Evolutionary conservation across 208 protist species (phyloP).

Genomic region (Leishmania martiniquensis): DNA sequence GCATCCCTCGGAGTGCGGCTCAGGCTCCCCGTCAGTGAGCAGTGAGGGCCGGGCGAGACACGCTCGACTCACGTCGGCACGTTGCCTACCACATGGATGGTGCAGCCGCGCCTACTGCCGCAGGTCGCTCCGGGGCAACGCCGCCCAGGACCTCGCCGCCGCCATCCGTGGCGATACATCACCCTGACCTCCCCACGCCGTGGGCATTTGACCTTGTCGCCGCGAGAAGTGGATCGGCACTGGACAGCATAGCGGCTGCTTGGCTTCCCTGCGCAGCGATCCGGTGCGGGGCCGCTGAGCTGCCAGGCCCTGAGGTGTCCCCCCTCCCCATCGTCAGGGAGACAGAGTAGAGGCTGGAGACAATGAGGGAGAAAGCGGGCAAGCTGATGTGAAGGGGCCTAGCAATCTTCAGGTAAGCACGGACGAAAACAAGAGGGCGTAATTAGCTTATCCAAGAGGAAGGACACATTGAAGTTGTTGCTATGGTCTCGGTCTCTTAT

Average conservation of each 20-base stretch:
- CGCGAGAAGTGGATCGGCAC: neutral
- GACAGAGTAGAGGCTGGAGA: neutral
- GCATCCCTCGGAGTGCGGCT: neutral
- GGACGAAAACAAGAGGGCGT: neutral
- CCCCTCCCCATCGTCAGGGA: neutral
- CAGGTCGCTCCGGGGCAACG: neutral
- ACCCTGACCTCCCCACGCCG: neutral
- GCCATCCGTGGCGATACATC: neutral
- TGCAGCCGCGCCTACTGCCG: neutral
- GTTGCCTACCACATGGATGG: neutral
- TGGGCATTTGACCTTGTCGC: neutral
- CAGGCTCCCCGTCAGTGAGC: neutral
- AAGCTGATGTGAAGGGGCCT: neutral
- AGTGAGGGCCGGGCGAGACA: neutral
- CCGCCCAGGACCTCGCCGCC: neutral
- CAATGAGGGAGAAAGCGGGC: neutral
- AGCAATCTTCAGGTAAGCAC: neutral
- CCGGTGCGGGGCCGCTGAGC: neutral
- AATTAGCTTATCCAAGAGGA: neutral
- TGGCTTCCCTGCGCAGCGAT: neutral
- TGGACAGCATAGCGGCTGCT: conserved; percentile 2
- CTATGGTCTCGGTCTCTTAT: neutral
- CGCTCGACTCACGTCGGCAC: neutral
- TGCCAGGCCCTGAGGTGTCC: conserved; percentile 1
- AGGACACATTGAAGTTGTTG: neutral